Conservation (phyloP, 768 basidiomycete genomes). For the Russula abietina region DNA sequence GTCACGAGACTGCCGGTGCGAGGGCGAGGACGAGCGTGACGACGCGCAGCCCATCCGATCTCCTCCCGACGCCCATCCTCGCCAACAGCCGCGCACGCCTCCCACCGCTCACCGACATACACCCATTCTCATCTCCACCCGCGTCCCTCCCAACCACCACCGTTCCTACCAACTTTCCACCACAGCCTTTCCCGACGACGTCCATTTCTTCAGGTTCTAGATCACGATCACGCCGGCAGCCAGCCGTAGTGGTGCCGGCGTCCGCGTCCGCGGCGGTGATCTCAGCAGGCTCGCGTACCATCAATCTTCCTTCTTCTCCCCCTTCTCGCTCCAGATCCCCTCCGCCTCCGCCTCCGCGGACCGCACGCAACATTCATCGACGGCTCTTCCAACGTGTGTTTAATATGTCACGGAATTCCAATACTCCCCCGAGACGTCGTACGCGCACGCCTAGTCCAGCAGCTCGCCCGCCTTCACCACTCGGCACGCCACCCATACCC, state of each 20-base stretch:
- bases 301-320: background rate
- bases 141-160: background rate
- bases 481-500: background rate
- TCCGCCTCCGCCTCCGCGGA: conserved; percentile 3
- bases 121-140: background rate
- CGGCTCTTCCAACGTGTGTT: background rate
- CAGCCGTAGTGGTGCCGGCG: no score
- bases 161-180: background rate
- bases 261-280: background rate
- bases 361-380: background rate
- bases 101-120: background rate
- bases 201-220: background rate
- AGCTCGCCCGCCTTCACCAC: background rate
- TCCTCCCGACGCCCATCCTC: background rate
- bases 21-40: background rate
- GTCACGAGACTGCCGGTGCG: background rate
- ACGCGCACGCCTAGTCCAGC: background rate
- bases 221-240: background rate
- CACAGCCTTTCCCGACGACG: background rate
- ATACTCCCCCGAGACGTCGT: background rate
- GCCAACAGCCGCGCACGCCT: conserved; percentile 12
- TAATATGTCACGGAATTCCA: background rate
- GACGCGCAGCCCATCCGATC: conserved; percentile 11
- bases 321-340: background rate
- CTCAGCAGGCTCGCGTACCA: no score